Evolutionary conservation across 768 basidiomycete genomes (phyloP), one percentile per base, ranked within the genome.

Genomic region (Lactifluus subvellereus): DNA sequence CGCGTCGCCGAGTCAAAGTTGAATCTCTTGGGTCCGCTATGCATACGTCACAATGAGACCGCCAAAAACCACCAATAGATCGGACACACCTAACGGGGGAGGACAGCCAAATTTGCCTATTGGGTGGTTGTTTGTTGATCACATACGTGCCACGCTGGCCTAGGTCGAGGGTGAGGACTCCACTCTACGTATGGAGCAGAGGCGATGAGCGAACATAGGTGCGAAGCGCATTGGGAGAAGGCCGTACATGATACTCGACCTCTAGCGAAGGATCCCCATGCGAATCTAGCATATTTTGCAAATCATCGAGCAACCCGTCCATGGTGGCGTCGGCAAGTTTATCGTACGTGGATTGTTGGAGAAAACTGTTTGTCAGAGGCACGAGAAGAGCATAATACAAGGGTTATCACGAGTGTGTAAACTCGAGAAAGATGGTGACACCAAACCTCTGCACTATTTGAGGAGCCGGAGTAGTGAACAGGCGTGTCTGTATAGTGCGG

Each of bases 101-200:
- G 4, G 92, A 94, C 20, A 97, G 79, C 94, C 94, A 97, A 68
- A 97, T 96, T 72, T 97, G 94, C 76, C 93, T 93, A 72, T 97
- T 97, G 6, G 94, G 94, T 11, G 94, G 94, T 72, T 97, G 94
- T 78, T 96, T 97, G 76, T 97, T 97, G 75, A 97, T 87, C 33
- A 96, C 94, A 75, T 96, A 97, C 11, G 90, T 96, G 14, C 92
- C 93, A 59, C 85, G 77, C 45, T 79, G 76, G 35, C 87, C 93
- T 16, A 95, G 78, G 54, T 78, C 79, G 49, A 96, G 82, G 1
- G 94, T 97, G 38, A 97, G 73, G 35, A 97, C 94, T n/a, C 94
- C 94, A 69, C 88, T 86, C 94, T 63, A 57, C 96, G 72, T n/a
- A 35, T 22, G 49, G 43, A 48, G 52, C 20, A 45, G 22, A 20